Evolutionary conservation across 2,329 filamentous ascomycete genomes (phyloP), one percentile per base, ranked within the genome.

Genomic region (Cladosporium phlei): DNA sequence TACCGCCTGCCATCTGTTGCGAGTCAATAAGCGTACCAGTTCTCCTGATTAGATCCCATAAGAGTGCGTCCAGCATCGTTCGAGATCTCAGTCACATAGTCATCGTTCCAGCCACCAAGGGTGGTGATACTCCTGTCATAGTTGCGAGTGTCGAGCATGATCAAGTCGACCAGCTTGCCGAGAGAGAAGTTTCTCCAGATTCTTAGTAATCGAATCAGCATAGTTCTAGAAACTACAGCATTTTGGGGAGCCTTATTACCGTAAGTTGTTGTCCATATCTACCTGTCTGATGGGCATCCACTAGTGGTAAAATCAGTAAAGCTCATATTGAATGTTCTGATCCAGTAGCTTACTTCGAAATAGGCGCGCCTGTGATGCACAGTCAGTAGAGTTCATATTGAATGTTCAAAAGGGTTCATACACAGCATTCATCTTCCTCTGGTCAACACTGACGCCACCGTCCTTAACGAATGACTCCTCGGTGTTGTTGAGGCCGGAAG

Each of bases 71-170:
- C 50, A 10, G 58, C 56, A 39, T 62, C 58, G 27, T 60, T 56
- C 33, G 49, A 55, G 44, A 60, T 59, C 20, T 54, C 34, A 2
- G 49, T 49, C 16, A 60, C 45, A 44, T 59, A 57, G 34, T 46
- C 69, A 1, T 73, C 74, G 58, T 85, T 85, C 72, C 75, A 78
- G 53, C 68, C 66, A 20, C 38, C 30, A 1, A 71, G 57, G 46
- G 69, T 65, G 1, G 69, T 71, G 42, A 72, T 69, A 5, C 62
- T 66, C 10, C 68, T 65, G 50, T 70, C 69, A 48, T 71, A 70
- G 22, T 69, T 56, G 4, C 68, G 60, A 1, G 68, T 71, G 40
- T 71, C 69, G 11, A 71, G 58, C 64, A 71, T 69, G 47, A 70
- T 61, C 6, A 70, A 54, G 42, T 71, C 69, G 10, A 69, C 55